phyloP scores from a whole-genome alignment of 805 yeast species.

The Grigorovia humatica region DNA sequence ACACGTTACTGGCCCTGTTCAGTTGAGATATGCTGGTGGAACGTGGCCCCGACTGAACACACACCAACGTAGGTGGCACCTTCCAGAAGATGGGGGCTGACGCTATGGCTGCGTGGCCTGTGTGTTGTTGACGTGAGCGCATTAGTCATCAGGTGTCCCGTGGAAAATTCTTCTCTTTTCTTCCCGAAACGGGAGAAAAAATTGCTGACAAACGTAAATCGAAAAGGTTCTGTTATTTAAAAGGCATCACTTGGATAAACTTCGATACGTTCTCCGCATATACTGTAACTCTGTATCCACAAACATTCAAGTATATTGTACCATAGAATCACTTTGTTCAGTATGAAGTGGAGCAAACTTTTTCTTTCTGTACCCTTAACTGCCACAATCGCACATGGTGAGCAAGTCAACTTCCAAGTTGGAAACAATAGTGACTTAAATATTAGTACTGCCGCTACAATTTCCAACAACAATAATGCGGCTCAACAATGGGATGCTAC shows the following conservation, averaged over 20 bases:
- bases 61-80: neutral
- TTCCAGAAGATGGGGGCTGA: neutral
- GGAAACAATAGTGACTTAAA: neutral
- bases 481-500: conserved; percentile 7
- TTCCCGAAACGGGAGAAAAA: neutral
- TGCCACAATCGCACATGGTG: neutral
- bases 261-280: neutral
- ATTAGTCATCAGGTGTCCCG: neutral
- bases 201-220: neutral
- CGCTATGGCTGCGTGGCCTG: too few relatives aligned
- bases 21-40: conserved; percentile 2
- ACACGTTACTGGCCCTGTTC: conserved; percentile 28
- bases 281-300: neutral
- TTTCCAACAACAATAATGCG: neutral
- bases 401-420: neutral
- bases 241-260: neutral
- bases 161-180: neutral
- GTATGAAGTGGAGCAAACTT: neutral
- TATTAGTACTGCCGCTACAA: neutral
- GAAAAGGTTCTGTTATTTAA: neutral
- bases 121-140: neutral
- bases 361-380: neutral
- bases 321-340: neutral
- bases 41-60: too few relatives aligned
- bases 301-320: neutral